Evolutionary conservation across 441 rosid genomes (phyloP), one percentile per base, ranked within the genome.

Genomic region (Lepidium campestre): DNA sequence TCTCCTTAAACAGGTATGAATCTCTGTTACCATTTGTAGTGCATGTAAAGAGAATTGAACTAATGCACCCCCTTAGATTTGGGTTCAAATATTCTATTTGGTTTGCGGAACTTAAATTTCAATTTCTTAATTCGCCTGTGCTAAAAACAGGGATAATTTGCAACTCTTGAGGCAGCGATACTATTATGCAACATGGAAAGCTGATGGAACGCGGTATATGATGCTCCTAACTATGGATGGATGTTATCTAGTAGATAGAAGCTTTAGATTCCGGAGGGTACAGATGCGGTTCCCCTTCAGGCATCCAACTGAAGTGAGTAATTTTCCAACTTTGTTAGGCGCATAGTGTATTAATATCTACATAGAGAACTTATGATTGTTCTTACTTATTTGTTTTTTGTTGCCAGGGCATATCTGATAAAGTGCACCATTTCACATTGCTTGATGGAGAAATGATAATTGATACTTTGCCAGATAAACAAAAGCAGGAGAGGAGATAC

Each of bases 391-490:
- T 6, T 59, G 13, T 29, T 34, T 67, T 64, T 73, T 65, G 57
- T 73, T 76, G 49, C 25, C 77, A 91, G 98, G 93, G 81, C 79
- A 27, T 83, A 70, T 82, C 86, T 56, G 97, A 89, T 63, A 87
- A 74, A 83, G 88, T 85, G 34, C 99, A 96, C 80, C 88, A 90
- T 81, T 90, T 17, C 61, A 92, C 94, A 6, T 78, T 96, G 78
- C 96, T 96, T 72, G 99, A 95, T 77, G 99, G 99, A 57, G 99
- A 95, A 83, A 95, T 95, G 99, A 68, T 95, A 54, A 95, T 95
- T 27, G 99, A 95, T 76, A 87, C 86, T 42, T 12, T 93, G 81
- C 97, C 98, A 32, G 99, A 95, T 70, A 82, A 95, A 5, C 85
- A 74, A 59, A 87, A 86, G 85, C 95, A 88, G 81, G 98, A 90